phyloP scores from a whole-genome alignment of 306 rosid species.

The Mucuna pruriens region DNA sequence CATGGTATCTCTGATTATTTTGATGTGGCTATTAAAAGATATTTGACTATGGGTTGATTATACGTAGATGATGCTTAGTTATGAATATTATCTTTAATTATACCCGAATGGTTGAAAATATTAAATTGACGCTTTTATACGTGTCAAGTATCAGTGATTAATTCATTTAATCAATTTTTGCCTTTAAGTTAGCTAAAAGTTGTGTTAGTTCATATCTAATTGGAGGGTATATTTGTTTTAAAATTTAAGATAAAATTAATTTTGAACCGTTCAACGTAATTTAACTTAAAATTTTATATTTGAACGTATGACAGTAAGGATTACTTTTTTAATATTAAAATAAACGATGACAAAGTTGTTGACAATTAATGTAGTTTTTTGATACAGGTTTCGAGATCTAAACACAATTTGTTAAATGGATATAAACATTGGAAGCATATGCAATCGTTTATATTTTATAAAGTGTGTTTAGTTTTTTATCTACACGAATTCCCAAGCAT shows the following conservation, averaged over 20 bases:
- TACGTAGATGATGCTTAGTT: background rate
- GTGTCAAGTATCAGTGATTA: constrained; percentile 6
- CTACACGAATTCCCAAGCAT: background rate
- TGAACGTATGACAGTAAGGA: background rate
- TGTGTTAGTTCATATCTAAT: background rate
- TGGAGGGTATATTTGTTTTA: background rate
- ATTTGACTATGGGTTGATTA: constrained; percentile 10
- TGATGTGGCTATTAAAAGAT: background rate
- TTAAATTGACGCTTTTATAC: background rate
- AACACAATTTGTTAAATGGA: background rate
- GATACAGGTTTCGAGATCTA: background rate
- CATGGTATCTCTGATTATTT: background rate
- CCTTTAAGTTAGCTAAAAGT: background rate
- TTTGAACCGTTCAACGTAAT: background rate
- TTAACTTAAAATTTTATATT: background rate
- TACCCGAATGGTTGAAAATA: background rate
- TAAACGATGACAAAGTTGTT: background rate
- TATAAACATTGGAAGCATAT: background rate
- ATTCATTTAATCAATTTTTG: background rate
- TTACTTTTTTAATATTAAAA: background rate
- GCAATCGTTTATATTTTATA: constrained; percentile 3
- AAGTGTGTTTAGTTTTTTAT: background rate
- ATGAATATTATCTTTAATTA: background rate
- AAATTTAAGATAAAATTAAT: background rate
- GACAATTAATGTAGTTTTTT: background rate